Evolutionary conservation across 2,329 filamentous ascomycete species (phyloP), one percentile per base, ranked within the genome.

Genomic region (Bipolaris cookei): DNA sequence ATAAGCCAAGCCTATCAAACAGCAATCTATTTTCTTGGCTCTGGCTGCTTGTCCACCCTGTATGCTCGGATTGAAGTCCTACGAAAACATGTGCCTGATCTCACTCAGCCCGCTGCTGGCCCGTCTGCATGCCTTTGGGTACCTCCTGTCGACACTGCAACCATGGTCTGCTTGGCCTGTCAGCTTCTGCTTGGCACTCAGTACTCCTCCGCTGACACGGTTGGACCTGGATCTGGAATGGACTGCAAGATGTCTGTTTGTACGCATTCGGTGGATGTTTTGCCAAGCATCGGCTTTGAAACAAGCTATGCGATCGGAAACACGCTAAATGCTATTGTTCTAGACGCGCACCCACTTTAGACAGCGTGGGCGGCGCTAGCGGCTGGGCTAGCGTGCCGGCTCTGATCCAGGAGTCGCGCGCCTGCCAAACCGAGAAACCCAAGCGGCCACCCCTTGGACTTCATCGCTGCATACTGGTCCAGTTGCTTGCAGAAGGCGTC

Each of bases 281-380:
- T 41, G 39, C 30, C 23, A 44, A 14, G 42, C 46, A 32, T 11
- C 25, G 25, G 18, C 6, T 25, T 21, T 50, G 53, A 51, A 56
- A 46, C 47, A 41, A 56, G 47, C 25, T 41, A 51, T 18, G 18
- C 16, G 53, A 16, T 18, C 8, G 23, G 47, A 45, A 55, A 51
- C 47, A 51, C 47, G 23, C 47, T 34, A 55, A 2, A 39, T 3
- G 3, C 2, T 16, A 21, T 51, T n/a, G 30, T 34, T 25, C 41
- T 42, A 42, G 39, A 42, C 34, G 20, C 34, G 5, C 13, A 13
- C 43, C 23, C 39, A 21, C 14, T 45, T 39, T 41, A 39, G 20
- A 39, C 23, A 38, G 18, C 6, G 20, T 32, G 39, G 14, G 25
- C 34, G n/a, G 34, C 37, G 34, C 21, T 34, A 10, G 47, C 21